Conservation (phyloP, 176 grass and related monocot genomes). For the Aechmea fasciata region DNA sequence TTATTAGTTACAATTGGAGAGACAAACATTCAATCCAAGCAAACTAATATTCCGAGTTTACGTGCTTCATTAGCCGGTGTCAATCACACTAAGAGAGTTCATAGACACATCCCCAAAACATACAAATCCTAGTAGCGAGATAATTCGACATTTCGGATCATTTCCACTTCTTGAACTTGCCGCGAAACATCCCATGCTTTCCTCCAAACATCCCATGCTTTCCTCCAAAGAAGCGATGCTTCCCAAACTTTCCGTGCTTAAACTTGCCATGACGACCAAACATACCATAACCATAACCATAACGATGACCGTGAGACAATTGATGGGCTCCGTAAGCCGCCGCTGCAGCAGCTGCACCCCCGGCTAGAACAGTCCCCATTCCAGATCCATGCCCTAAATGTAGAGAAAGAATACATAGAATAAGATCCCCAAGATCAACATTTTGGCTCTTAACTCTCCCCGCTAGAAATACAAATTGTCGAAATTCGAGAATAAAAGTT, state of each 20-base stretch:
- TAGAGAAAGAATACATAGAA: background rate
- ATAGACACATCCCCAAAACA: background rate
- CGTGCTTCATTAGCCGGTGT: too few species aligned
- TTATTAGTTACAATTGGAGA: too few species aligned
- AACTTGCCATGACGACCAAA: conserved; percentile 16
- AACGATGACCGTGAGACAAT: conserved; percentile 17
- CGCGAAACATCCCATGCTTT: conserved; percentile 13
- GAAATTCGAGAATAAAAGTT: background rate
- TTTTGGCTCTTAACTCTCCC: background rate
- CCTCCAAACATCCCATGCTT: conserved; percentile 11
- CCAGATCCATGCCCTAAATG: conserved; percentile 20
- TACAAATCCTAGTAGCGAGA: background rate
- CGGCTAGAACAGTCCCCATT: conserved; percentile 7
- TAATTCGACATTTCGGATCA: background rate
- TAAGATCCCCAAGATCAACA: background rate
- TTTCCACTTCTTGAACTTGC: conserved; percentile 25
- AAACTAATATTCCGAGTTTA: too few species aligned
- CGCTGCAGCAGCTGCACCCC: conserved; percentile 22
- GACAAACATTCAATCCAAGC: too few species aligned
- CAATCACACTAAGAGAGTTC: background rate
- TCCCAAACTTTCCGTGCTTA: conserved; percentile 16
- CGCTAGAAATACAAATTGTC: background rate
- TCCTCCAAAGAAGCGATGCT: conserved; percentile 1
- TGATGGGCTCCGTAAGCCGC: conserved; percentile 31
- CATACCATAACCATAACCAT: conserved; percentile 14